Evolutionary conservation across 129 eudicot species (phyloP).

Genomic region (Mikania micrantha): DNA sequence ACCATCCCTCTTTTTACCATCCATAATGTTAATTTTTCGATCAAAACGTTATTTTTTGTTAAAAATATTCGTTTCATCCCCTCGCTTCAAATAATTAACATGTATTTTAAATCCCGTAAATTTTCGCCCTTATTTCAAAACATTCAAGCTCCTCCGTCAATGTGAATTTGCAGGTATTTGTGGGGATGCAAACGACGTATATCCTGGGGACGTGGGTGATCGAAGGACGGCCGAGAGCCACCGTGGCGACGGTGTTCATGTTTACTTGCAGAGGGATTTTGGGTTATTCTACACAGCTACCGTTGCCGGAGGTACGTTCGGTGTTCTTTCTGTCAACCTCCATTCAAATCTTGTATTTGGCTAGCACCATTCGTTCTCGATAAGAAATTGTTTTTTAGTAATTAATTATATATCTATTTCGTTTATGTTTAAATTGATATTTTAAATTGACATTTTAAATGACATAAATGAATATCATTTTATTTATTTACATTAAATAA

Average conservation of each 20-base stretch:
- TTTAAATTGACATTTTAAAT: neutral
- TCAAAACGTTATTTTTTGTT: no score
- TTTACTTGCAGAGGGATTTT: constrained; percentile 96
- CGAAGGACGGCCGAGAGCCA: constrained; percentile 91
- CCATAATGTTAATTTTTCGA: no score
- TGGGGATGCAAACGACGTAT: constrained; percentile 81
- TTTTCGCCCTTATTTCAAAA: no score
- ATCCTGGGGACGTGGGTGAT: constrained; percentile 73
- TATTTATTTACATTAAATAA: neutral
- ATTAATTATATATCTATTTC: no score
- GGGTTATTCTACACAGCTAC: constrained; percentile 94
- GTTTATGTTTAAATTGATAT: neutral
- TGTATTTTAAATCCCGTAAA: no score
- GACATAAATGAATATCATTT: neutral
- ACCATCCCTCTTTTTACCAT: no score
- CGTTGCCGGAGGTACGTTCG: constrained; percentile 73
- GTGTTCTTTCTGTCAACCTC: neutral
- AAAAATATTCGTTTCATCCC: no score
- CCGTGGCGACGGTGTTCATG: constrained; percentile 79
- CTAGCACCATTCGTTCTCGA: neutral
- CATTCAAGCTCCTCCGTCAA: no score
- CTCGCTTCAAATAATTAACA: no score
- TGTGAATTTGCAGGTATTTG: constrained; percentile 59
- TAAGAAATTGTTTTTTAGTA: neutral
- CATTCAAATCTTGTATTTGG: neutral